Evolutionary conservation across 164 flowering plant genomes (phyloP), one percentile per base, ranked within the genome.

Genomic region (Akebia trifoliata): DNA sequence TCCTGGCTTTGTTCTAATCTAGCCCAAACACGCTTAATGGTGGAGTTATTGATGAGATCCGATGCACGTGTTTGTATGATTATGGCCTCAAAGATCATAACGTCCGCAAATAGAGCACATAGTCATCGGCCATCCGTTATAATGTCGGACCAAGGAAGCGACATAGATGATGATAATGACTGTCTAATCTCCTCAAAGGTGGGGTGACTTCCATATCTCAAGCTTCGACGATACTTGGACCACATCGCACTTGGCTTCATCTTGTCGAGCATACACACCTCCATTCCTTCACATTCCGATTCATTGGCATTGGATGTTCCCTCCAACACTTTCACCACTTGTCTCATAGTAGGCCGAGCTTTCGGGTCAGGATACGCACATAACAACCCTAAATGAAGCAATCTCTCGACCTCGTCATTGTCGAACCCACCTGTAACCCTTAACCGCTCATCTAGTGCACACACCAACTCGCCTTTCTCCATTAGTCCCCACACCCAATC

Each of bases 291-390:
- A 22, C 35, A 28, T 17, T 56, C 64, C 10, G 61, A 68, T 0
- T 72, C 80, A 12, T 30, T 46, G 10, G 18, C 21, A 61, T 73
- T 75, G 25, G 12, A 43, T 50, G 57, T 68, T 28, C 81, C 77
- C 18, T 82, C 84, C 50, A 85, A 72, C 15, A 78, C 31, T 37
- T 80, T 77, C 55, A 76, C 81, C 1, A 81, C 87, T 57, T 81
- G 81, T 50, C 92, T 76, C 83, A 82, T 85, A 3, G 71, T 77
- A 2, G 88, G 88, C 58, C 92, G 60, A 7, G 66, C 60, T 2
- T 26, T 59, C 0, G 78, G 70, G 20, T 81, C 84, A 0, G 81
- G 83, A 51, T 74, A 72, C 1, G 75, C 70, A 34, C 92, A 85
- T 52, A 79, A 43, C 70, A 85, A 59, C 1, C 92, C 92, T 47